phyloP scores from a whole-genome alignment of 2,329 filamentous ascomycete species.

The Cyanodermella asteris region DNA sequence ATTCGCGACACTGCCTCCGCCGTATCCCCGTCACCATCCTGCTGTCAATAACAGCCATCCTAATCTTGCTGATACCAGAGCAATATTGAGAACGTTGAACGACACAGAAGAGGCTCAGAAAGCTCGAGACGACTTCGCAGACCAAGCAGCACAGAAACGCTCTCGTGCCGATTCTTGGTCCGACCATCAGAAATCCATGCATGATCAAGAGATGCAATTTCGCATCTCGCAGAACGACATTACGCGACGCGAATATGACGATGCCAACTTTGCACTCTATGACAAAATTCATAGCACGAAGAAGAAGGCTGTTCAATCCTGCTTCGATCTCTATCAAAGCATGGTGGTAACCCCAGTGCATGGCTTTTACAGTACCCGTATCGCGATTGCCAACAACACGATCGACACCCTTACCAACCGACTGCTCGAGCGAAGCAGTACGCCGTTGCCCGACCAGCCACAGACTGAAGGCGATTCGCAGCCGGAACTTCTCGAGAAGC shows the following conservation, averaged over 20 bases:
- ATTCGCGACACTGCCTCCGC: constrained; percentile 76
- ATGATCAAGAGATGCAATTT: constrained; percentile 41
- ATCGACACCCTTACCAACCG: constrained; percentile 54
- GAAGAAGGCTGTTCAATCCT: constrained; percentile 52
- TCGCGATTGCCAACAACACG: constrained; percentile 50
- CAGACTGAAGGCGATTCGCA: constrained; percentile 92
- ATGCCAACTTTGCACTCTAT: constrained; percentile 55
- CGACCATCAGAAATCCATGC: constrained; percentile 7
- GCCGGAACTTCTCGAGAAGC: constrained; percentile 79
- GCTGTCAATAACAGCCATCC: constrained; percentile 94
- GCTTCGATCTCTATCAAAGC: constrained; percentile 69
- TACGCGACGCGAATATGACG: constrained; percentile 61
- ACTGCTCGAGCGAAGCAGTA: constrained; percentile 49
- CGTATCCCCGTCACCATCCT: constrained; percentile 83
- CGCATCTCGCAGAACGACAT: constrained; percentile 61
- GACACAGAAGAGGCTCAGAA: constrained; percentile 33
- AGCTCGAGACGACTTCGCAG: constrained; percentile 17
- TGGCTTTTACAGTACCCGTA: constrained; percentile 53
- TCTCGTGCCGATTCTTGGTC: constrained; percentile 37
- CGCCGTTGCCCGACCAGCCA: constrained; percentile 53
- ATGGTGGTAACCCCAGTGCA: constrained; percentile 69
- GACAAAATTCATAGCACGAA: constrained; percentile 46
- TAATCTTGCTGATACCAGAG: constrained; percentile 57
- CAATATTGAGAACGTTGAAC: constrained; percentile 47
- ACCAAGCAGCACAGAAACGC: constrained; percentile 35